Conservation (phyloP, 2,329 filamentous ascomycete species). For the Fonsecaea erecta region DNA sequence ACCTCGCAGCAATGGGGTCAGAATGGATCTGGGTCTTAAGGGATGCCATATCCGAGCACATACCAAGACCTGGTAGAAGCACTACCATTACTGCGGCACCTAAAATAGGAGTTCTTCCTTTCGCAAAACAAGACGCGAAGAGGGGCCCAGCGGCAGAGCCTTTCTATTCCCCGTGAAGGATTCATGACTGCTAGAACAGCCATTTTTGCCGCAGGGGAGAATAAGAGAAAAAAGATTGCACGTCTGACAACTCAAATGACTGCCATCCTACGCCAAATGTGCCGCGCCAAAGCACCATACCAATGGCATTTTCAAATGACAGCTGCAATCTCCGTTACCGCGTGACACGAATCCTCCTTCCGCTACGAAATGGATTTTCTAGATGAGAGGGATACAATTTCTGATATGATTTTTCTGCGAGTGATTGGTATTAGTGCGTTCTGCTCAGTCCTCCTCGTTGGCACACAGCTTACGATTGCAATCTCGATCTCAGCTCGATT, state of each 20-base stretch:
- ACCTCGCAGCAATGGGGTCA: background rate
- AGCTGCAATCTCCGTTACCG: background rate
- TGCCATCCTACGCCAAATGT: rapidly evolving
- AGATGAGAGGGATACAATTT: too few species aligned
- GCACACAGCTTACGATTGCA: too few species aligned
- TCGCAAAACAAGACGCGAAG: background rate
- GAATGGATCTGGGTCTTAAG: too few species aligned
- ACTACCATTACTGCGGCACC: background rate
- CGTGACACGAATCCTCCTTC: too few species aligned
- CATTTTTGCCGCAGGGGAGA: background rate
- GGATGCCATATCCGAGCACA: too few species aligned
- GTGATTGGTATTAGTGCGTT: too few species aligned
- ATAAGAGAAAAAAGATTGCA: background rate
- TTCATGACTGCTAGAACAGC: too few species aligned
- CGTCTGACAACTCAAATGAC: background rate
- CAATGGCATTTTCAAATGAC: background rate
- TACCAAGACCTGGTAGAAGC: too few species aligned
- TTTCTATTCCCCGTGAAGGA: background rate
- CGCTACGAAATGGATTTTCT: too few species aligned
- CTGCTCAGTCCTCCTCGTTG: too few species aligned
- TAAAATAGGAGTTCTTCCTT: background rate
- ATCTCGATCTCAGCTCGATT: too few species aligned
- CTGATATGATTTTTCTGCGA: too few species aligned
- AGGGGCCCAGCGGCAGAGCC: background rate
- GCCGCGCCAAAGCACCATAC: background rate